Percentiles rank a stretch among this genome's conserved stretches.
phyloP scores from a whole-genome alignment of 108 stramenopile genomes.

The Licmophora abbreviata region DNA sequence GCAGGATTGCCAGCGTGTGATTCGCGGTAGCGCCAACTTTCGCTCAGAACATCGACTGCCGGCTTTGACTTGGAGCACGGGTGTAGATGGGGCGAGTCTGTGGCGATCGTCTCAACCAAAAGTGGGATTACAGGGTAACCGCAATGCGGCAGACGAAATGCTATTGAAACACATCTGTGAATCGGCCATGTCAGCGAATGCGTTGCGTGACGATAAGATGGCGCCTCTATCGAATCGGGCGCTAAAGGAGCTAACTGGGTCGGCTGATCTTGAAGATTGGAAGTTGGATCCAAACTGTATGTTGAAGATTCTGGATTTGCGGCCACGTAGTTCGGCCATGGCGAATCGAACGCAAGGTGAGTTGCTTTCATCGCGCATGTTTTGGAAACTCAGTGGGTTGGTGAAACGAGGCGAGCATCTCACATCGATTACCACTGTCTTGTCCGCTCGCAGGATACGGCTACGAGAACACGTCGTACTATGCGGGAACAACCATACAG shows the following conservation, averaged over 20 bases:
- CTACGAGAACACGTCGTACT: constrained; percentile 85
- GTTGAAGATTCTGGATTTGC: constrained; percentile 85
- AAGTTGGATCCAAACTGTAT: constrained; percentile 37
- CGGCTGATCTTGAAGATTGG: constrained; percentile 15
- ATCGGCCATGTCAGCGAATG: constrained; percentile 56
- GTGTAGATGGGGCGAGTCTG: constrained; percentile 66
- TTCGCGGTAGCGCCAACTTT: constrained; percentile 75
- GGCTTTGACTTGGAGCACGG: constrained; percentile 81
- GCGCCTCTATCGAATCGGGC: constrained; percentile 19
- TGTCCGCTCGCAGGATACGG: constrained; percentile 69
- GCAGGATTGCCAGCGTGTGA: constrained; percentile 35
- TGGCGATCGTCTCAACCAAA: constrained; percentile 96
- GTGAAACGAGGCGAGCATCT: not conserved
- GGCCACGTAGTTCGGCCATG: constrained; percentile 77
- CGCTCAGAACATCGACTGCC: constrained; percentile 86
- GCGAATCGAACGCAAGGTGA: constrained; percentile 85
- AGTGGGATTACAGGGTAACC: constrained; percentile 90
- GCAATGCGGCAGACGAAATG: constrained; percentile 77
- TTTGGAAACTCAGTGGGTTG: not conserved
- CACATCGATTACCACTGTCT: not conserved
- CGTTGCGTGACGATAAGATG: not conserved
- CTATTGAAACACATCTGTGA: constrained; percentile 68
- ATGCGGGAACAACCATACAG: constrained; percentile 61
- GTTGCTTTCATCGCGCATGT: constrained; percentile 5
- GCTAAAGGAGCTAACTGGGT: constrained; percentile 33